Conservation (phyloP, 1,284 basidiomycete genomes). For the Microbotryomycetes sp. region DNA sequence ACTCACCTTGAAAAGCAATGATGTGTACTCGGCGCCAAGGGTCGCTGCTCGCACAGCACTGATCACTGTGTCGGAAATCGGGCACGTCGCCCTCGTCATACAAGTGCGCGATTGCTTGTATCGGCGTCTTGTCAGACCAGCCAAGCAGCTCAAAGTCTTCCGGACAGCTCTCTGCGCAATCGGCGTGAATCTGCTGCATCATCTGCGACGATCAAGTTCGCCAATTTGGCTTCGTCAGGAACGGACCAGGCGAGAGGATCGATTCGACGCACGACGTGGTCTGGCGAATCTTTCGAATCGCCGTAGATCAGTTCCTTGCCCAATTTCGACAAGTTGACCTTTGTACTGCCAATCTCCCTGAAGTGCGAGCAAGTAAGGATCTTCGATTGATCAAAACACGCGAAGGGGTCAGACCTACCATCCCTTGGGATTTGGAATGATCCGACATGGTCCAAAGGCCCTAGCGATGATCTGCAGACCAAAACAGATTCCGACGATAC, state of each 20-base stretch:
- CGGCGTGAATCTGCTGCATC: conserved; percentile 33
- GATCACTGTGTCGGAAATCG: conserved; percentile 20
- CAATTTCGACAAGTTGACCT: conserved; percentile 24
- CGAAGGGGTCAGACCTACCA: too few relatives aligned
- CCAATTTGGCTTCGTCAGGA: too few relatives aligned
- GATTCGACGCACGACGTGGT: conserved; percentile 22
- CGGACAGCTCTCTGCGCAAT: conserved; percentile 25
- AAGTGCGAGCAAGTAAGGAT: too few relatives aligned
- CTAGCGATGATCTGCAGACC: conserved; percentile 28
- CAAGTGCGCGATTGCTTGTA: conserved; percentile 28
- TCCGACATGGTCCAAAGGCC: conserved; percentile 21
- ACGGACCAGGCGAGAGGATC: too few relatives aligned
- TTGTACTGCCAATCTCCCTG: conserved; percentile 8
- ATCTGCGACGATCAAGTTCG: conserved; percentile 6
- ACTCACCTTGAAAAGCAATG: conserved; percentile 29
- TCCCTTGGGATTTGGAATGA: not conserved
- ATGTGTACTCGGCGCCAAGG: conserved; percentile 29
- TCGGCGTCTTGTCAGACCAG: conserved; percentile 24
- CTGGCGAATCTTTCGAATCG: not conserved
- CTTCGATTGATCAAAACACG: too few relatives aligned
- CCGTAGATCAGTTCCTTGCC: conserved; percentile 24
- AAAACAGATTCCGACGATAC: conserved; percentile 33
- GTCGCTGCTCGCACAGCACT: conserved; percentile 9
- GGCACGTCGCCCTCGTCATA: conserved; percentile 22
- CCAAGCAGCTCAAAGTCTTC: conserved; percentile 25